A percentile compares a stretch with the other conserved stretches of the same genome.
Evolutionary conservation across 2,329 filamentous ascomycete species (phyloP).

Genomic region (Tolypocladium nubicola): DNA sequence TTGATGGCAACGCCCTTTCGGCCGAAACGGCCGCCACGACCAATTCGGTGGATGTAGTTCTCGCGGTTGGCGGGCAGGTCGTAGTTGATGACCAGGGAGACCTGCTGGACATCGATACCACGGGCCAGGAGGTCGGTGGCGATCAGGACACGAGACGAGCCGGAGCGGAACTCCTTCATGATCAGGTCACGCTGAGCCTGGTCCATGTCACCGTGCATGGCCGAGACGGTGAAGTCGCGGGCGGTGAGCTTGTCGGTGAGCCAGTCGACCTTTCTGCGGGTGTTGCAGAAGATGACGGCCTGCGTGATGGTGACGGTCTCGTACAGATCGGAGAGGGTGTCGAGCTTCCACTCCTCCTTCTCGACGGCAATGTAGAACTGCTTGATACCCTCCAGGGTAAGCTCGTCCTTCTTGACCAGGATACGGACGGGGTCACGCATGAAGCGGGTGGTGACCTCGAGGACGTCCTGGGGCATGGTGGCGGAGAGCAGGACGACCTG

Average conservation of each 20-base stretch:
- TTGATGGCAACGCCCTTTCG: conserved; percentile 99
- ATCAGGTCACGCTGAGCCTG: conserved; percentile 96
- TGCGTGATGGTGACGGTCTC: conserved; percentile 99
- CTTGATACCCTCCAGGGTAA: conserved; percentile 99
- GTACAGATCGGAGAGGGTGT: conserved; percentile 97
- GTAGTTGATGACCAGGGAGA: conserved; percentile 99
- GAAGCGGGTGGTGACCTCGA: conserved; percentile 99
- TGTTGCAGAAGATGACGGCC: conserved; percentile 99
- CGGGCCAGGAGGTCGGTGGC: conserved; percentile 95
- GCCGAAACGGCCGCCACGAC: conserved; percentile 98
- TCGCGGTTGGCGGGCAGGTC: conserved; percentile 97
- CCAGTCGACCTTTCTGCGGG: conserved; percentile 99
- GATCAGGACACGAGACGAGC: conserved; percentile 96
- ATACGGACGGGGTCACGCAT: conserved; percentile 99
- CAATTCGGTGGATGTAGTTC: conserved; percentile 99
- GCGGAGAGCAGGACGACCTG: conserved; percentile 97
- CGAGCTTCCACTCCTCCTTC: conserved; percentile 99
- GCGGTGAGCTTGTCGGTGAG: conserved; percentile 98
- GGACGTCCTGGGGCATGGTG: conserved; percentile 97
- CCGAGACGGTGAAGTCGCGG: conserved; percentile 97
- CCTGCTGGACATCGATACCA: conserved; percentile 99
- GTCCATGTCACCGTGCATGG: conserved; percentile 99
- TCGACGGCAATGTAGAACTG: conserved; percentile 99
- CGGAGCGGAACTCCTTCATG: conserved; percentile 99
- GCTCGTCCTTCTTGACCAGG: conserved; percentile 98